phyloP scores from a whole-genome alignment of 306 rosid species.

The Benincasa hispida region DNA sequence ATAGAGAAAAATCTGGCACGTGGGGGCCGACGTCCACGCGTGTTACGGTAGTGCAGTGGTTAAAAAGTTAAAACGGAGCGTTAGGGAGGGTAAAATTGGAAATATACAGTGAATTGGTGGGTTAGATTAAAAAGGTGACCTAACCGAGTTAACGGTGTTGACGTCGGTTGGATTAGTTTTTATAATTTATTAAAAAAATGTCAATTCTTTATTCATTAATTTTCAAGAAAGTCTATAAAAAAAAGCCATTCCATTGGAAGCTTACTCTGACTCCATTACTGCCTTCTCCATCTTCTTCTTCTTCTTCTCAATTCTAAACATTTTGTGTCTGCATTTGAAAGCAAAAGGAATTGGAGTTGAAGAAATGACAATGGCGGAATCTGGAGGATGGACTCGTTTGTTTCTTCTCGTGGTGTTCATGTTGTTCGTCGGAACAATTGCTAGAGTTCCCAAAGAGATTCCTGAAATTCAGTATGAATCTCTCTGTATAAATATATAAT shows the following conservation, averaged over 20 bases:
- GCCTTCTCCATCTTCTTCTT: neutral
- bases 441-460: conserved; percentile 24
- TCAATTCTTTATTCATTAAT: too few species aligned
- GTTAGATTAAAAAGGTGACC: neutral
- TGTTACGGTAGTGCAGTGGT: neutral
- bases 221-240: conserved; percentile 5
- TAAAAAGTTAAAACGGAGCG: conserved; percentile 4
- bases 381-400: conserved; percentile 19
- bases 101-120: neutral
- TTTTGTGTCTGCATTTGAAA: neutral
- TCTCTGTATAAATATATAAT: neutral
- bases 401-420: conserved; percentile 25
- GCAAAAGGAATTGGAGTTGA: neutral
- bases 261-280: conserved; percentile 11
- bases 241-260: conserved; percentile 10
- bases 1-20: neutral
- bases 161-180: conserved; percentile 1
- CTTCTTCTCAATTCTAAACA: neutral
- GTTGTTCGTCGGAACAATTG: conserved; percentile 33
- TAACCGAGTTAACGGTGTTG: conserved; percentile 12
- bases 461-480: conserved; percentile 28
- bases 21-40: neutral
- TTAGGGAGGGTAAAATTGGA: neutral
- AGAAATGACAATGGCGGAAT: conserved; percentile 36
- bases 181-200: neutral